These are phyloP conservation scores for Elsinoe ampelina DNA, from an alignment of 2,329 filamentous ascomycete genomes.

Conservation along the genomic window DNA sequence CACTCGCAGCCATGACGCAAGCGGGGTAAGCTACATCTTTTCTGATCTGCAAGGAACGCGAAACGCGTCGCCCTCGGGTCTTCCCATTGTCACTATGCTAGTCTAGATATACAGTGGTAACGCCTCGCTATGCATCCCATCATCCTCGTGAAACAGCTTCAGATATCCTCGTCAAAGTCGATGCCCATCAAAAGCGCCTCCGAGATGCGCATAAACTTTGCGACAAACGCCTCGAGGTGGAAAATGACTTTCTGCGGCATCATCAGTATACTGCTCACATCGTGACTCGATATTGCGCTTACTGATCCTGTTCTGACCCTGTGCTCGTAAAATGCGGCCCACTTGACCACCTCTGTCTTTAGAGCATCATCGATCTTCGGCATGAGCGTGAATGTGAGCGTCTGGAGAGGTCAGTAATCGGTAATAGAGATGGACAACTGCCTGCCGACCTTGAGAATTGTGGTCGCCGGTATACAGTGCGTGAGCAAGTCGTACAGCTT, in stretches of 20 bases:
- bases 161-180: constrained; percentile 47
- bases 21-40: neutral
- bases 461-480: constrained; percentile 92
- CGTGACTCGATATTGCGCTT: constrained; percentile 22
- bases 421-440: neutral
- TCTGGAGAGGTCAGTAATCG: constrained; percentile 35
- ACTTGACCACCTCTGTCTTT: constrained; percentile 86
- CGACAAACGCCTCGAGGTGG: constrained; percentile 94
- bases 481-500: constrained; percentile 96
- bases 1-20: constrained; percentile 10
- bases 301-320: constrained; percentile 74
- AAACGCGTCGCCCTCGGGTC: neutral
- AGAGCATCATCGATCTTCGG: constrained; percentile 77
- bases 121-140: constrained; percentile 20
- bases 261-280: neutral
- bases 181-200: constrained; percentile 73
- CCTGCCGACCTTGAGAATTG: constrained; percentile 63
- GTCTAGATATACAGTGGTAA: neutral
- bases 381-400: constrained; percentile 86
- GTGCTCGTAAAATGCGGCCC: constrained; percentile 97
- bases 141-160: constrained; percentile 7
- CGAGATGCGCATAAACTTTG: constrained; percentile 93
- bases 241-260: constrained; percentile 73
- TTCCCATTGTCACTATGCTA: neutral
- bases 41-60: neutral